Evolutionary conservation across 768 basidiomycete species (phyloP), one percentile per base, ranked within the genome.

Genomic region (Aureoboletus auriporus): DNA sequence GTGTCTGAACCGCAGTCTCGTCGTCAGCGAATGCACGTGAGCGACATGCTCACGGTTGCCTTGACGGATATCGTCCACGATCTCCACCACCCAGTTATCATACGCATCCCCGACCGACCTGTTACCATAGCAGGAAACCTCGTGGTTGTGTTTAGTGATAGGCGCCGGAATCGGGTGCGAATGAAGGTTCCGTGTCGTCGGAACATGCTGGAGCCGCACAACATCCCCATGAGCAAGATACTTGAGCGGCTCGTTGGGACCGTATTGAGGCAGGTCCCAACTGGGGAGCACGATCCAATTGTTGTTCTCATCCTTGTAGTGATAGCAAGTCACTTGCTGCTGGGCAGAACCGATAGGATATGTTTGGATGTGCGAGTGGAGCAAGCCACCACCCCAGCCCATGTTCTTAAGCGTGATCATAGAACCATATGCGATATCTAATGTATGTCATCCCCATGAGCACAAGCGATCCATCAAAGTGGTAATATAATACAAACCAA

Each of bases 301-400:
- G 71, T 99, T 99, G 77, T 99, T 99, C 41, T 85, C 83, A 63
- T 98, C 96, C 71, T 96, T 97, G 80, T 99, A 98, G 71, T 99
- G 96, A 66, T 98, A 99, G 69, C 96, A 99, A 0, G 96, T 98
- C 4, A 98, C 84, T 68, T 99, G 96, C 60, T 98, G 96, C 63
- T 98, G 96, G 48, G 73, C 72, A 0, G 93, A 96, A 11, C 95
- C 96, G 17, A 84, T 75, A 1, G 96, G 96, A 65, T 84, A 96
- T 1, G 91, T 85, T 61, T 97, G 95, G n/a, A 93, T 79, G 65
- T 99, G 96, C 5, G 95, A 98, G 65, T 99, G 96, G 4, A 99
- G 74, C 5, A 99, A 77, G 26, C 96, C 96, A 43, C 96, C 96
- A 13, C 95, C 96, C 76, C 89, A 99, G 10, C 93, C 96, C 78